Evolutionary conservation across 2,329 filamentous ascomycete genomes (phyloP), one percentile per base, ranked within the genome.

Genomic region (Pseudogymnoascus destructans): DNA sequence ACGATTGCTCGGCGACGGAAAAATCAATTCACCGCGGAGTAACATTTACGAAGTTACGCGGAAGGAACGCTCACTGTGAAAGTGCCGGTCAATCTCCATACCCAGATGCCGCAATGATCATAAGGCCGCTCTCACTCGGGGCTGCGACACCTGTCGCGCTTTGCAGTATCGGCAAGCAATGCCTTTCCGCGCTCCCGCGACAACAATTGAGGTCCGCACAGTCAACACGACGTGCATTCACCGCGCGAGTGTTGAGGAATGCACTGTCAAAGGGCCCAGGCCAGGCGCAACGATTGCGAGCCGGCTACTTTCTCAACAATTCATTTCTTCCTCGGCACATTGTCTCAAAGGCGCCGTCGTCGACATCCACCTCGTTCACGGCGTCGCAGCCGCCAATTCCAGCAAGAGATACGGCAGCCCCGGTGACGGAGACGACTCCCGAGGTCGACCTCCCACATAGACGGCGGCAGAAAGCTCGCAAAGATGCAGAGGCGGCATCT

Each of bases 381-480:
- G 56, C 56, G 13, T 42, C 25, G 21, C 25, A 42, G 36, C 54
- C 54, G 23, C 33, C 56, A 30, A 57, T 42, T n/a, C 56, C 56
- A 46, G 11, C 19, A 13, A 27, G 6, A 19, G 21, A 57, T 42
- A 7, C 36, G 13, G 25, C 30, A 1, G 56, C 25, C 11, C 33
- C 56, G 13, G 19, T 49, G 25, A 57, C 36, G 3, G 33, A 35
- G 32, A 54, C 33, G 13, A 54, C 25, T 49, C 33, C 56, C 7
- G 33, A 57, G 56, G 46, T 19, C 5, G 61, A 65, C 27, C 66
- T 69, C 27, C 67, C 68, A 13, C 68, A 70, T 58, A 63, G 67
- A 62, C 59, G 64, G 61, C 63, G 67, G 61, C 66, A 69, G 62
- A 57, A 46, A 57, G 58, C 38, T 36, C 33, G 42, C 25, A 59